Evolutionary conservation across 129 eudicot genomes (phyloP), one percentile per base, ranked within the genome.

Genomic region (Arctium lappa): DNA sequence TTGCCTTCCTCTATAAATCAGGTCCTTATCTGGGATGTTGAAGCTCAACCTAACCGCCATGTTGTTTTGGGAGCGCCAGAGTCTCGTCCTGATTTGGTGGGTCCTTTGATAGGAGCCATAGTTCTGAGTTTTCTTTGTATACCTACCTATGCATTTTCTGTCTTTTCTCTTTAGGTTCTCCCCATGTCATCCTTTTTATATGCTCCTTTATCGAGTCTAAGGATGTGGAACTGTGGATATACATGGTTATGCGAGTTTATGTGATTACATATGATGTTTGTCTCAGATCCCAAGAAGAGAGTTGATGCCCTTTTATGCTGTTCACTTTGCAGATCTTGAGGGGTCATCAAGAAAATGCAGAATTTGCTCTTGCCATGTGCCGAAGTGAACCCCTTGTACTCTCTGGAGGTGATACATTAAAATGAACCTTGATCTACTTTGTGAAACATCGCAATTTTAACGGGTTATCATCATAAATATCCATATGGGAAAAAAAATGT

Each of bases 301-400:
- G 31, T 62, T 62, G 69, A 66, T 79, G 46, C 66, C 30, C 31
- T 53, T 73, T 82, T 29, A 70, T 82, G 9, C 73, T 10, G 40
- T 42, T 66, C 50, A 75, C 53, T 70, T 76, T 82, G 86, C 88
- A 94, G 98, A 76, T 94, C 62, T 83, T 94, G 83, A 87, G 89
- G 16, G 97, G 98, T 31, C 97, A 94, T 84, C 78, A 91, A 86
- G 96, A 92, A 75, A 91, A 89, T 89, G 98, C 97, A 3, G 96
- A 92, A 85, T 94, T 92, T 85, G 98, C 97, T 40, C 92, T 94
- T 70, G 96, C 91, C 31, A 92, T 91, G 97, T 88, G 91, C 71
- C 93, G 91, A 13, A 88, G 83, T 22, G 98, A 91, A 82, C 98
- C 98, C 72, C 83, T 89, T 86, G 97, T 94, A 84, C 98, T 94